Evolutionary conservation across 2,329 filamentous ascomycete species (phyloP), one percentile per base, ranked within the genome.

Genomic region (Juglanconis sp.): DNA sequence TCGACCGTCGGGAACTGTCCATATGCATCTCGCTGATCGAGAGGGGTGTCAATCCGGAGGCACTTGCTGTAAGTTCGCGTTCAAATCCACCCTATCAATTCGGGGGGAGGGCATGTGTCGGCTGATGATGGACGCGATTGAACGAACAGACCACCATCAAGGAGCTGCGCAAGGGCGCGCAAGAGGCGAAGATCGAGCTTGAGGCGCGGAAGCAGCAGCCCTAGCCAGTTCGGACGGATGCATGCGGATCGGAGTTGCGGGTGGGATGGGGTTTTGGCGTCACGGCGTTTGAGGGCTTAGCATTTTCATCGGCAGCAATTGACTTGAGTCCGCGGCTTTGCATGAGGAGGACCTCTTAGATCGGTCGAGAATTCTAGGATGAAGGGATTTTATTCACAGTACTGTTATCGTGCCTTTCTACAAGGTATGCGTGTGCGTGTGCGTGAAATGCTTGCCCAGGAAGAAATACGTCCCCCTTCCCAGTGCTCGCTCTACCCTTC

Each of bases 21-120:
- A 91, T 97, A 64, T 99, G 95, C 75, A 94, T 98, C 62, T 96
- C 92, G 57, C 84, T 99, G 74, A 96, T 99, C 68, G 95, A 99
- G 76, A 96, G 96, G 71, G 95, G 95, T 13, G 92, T 98, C 35
- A 96, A 96, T 71, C 95, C 95, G 0, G 94, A 98, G 73, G 95
- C 94, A 1, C 80, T 99, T 36, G 93, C 94, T 31, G 95, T 98
- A 82, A 71, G 91, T 70, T 30, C 17, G 35, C n/a, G 30, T 24
- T 8, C 13, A 38, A 11, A 38, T 38, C 9, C 24, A 44, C 17
- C 66, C 56, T 55, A 17, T 2, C 24, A 24, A 24, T 24, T 24
- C 24, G 24, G 42, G 42, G 30, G 9, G 35, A 15, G 24, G 24
- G 35, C 35, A 8, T 11, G 35, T 38, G 35, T 42, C 15, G 31